Evolutionary conservation across 139 green algal species (phyloP), one percentile per base, ranked within the genome.

Genomic region (Edaphochlamys debaryana): DNA sequence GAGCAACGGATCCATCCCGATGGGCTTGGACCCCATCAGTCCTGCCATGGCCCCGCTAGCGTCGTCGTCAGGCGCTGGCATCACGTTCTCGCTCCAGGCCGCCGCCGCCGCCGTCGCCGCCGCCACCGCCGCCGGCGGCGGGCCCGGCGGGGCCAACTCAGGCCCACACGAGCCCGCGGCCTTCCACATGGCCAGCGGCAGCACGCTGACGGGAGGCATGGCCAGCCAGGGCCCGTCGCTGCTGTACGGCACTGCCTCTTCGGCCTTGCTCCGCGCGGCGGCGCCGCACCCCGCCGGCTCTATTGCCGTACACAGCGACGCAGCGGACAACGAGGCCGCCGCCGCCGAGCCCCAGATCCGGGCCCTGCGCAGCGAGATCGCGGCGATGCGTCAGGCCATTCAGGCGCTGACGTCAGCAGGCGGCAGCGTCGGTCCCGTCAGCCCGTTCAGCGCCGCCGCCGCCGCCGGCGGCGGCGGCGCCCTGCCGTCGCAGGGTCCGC

Each of bases 371-470:
- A 75, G 69, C 62, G 82, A 87, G 72, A 72, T 87, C 36, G 42
- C 48, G 13, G 32, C 36, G 27, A 87, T 87, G 82, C 82, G 82
- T 54, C 66, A 82, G 66, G 73, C 82, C 52, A 50, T 87, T 40
- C 66, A 87, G 8, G 71, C 76, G n/a, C 36, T 87, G 50, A 40
- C 62, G 32, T 9, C 4, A 9, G 50, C 50, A 29, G 69, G 41
- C 69, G 42, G 29, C 69, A 41, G 69, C 45, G 63, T 13, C 69
- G 63, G 42, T 29, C 36, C 8, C 41, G 38, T 22, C 9, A 52
- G 36, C 67, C 52, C 5, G 1, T 30, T 22, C 8, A 19, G 5
- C 9, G 50, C 52, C 1, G 22, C 32, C 27, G 52, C 23, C 72
- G 5, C 23, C 54, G 54, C 7, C 54, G 30, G 37, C 37, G 56